Conservation (phyloP, 306 rosid genomes). For the Malus orientalis region DNA sequence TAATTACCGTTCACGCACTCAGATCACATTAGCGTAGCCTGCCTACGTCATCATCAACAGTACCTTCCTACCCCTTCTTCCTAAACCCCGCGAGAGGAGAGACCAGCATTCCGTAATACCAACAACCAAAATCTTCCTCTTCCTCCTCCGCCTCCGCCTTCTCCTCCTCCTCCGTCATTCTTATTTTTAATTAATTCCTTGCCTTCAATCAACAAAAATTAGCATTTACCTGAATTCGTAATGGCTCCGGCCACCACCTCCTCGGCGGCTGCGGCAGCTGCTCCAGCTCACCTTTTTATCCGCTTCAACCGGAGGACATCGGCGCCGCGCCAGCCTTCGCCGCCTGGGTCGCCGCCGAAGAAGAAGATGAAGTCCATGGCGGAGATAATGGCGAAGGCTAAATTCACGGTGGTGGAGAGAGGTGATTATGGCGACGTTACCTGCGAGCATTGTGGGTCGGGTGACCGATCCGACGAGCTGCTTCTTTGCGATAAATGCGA, state of each 20-base stretch:
- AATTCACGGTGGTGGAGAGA: neutral
- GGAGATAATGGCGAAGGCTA: neutral
- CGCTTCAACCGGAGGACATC: neutral
- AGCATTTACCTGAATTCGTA: neutral
- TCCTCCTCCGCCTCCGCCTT: neutral
- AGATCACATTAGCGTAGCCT: no score
- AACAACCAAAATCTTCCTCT: neutral
- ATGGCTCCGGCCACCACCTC: neutral
- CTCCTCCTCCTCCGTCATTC: neutral
- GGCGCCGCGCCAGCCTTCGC: neutral
- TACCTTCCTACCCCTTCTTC: neutral
- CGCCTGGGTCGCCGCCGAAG: neutral
- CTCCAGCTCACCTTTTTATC: neutral
- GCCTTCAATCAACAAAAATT: no score
- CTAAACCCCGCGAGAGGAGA: neutral
- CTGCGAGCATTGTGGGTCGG: neutral
- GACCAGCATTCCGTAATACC: neutral
- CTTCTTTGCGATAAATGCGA: neutral
- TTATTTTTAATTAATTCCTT: neutral
- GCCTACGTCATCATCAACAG: no score
- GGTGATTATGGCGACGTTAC: neutral
- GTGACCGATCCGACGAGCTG: neutral
- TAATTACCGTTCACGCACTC: no score
- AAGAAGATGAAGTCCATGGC: neutral
- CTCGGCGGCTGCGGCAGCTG: neutral